Evolutionary conservation across 106 monocot species (phyloP).

Genomic region (Amphibolis antarctica): DNA sequence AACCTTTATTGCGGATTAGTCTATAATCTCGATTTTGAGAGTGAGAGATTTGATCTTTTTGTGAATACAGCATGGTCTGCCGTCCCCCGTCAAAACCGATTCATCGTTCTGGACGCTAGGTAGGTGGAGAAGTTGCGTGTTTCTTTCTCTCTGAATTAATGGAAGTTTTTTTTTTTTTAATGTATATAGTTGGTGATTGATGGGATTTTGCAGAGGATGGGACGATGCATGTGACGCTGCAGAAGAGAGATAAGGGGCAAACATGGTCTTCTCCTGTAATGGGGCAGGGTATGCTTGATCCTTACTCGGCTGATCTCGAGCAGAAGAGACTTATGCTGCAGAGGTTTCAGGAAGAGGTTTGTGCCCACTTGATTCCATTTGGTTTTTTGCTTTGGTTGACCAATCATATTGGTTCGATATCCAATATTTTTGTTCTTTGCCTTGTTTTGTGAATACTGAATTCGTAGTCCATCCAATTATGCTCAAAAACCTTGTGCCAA

Average conservation of each 20-base stretch:
- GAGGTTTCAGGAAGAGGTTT: constrained; percentile 98
- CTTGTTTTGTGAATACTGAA: too few relatives aligned
- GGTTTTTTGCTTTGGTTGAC: not conserved
- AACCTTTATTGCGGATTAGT: too few relatives aligned
- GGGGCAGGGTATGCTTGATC: constrained; percentile 72
- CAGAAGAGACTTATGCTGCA: constrained; percentile 98
- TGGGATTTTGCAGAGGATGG: constrained; percentile 60
- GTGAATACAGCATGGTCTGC: constrained; percentile 57
- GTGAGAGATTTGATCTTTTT: not conserved
- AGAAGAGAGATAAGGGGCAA: constrained; percentile 83
- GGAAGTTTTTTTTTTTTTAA: not conserved
- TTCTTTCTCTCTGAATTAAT: not conserved
- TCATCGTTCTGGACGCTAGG: constrained; percentile 96
- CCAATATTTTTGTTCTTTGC: too few relatives aligned
- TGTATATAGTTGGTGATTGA: not conserved
- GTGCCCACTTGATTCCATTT: not conserved
- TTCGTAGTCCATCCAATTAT: too few relatives aligned
- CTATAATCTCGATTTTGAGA: too few relatives aligned
- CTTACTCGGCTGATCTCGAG: constrained; percentile 62
- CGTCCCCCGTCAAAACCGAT: constrained; percentile 68
- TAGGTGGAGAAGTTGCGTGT: constrained; percentile 9
- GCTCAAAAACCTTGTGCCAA: too few relatives aligned
- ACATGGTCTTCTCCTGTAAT: constrained; percentile 81
- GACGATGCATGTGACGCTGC: constrained; percentile 68
- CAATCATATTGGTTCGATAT: not conserved